Conservation (phyloP, 2,329 filamentous ascomycete species). For the Pseudocercospora crystallina region DNA sequence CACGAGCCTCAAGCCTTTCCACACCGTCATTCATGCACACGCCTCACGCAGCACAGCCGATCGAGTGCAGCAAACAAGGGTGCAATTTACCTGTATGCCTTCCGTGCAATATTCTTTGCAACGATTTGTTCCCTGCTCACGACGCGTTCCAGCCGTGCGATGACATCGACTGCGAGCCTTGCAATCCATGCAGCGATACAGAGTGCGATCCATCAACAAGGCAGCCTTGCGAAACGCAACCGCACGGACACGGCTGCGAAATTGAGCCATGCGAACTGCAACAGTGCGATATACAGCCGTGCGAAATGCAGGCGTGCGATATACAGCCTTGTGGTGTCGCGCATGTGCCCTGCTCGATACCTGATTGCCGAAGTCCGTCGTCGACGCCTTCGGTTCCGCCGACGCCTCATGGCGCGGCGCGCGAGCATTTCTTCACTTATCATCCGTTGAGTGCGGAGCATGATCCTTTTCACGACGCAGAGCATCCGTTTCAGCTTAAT, state of each 20-base stretch:
- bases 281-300: background rate
- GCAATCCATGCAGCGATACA: constrained; percentile 24
- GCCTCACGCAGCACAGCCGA: constrained; percentile 12
- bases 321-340: background rate
- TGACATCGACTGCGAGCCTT: constrained; percentile 21
- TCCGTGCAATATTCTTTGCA: constrained; percentile 27
- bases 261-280: constrained; percentile 11
- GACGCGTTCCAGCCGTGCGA: constrained; percentile 18
- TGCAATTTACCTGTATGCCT: constrained; percentile 27
- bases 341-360: constrained; percentile 6
- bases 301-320: background rate
- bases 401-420: constrained; percentile 18
- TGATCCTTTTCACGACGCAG: constrained; percentile 22
- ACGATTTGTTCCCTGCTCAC: constrained; percentile 21
- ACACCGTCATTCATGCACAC: constrained; percentile 12
- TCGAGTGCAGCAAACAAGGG: constrained; percentile 27
- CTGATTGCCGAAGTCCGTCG: constrained; percentile 21
- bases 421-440: constrained; percentile 19
- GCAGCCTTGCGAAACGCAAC: constrained; percentile 18
- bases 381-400: constrained; percentile 23
- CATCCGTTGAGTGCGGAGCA: constrained; percentile 16
- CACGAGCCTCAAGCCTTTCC: constrained; percentile 20
- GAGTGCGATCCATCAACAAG: constrained; percentile 21
- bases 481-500: constrained; percentile 24
- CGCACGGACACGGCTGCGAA: constrained; percentile 1